Percentiles rank a stretch among this genome's conserved stretches.
Conservation (phyloP, 2,329 filamentous ascomycete genomes). For the Diatrype stigma region DNA sequence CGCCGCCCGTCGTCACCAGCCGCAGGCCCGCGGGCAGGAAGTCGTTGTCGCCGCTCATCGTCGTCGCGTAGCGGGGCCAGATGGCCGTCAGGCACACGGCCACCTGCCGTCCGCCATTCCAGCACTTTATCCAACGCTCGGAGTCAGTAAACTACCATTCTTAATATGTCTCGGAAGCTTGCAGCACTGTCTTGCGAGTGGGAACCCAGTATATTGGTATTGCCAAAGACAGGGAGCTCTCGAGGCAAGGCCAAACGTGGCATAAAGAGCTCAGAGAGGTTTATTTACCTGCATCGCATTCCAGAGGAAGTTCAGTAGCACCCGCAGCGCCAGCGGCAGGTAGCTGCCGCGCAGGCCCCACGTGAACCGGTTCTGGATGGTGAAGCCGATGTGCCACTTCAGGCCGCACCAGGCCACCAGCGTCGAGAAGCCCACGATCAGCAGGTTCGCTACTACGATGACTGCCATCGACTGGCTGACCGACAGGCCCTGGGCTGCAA, state of each 20-base stretch:
- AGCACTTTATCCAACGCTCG: too few relatives aligned
- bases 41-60: too few relatives aligned
- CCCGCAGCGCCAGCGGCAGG: constrained; percentile 42
- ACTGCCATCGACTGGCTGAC: constrained; percentile 44
- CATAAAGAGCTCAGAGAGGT: too few relatives aligned
- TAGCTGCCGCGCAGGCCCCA: constrained; percentile 47
- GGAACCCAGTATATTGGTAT: too few relatives aligned
- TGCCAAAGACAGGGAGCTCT: too few relatives aligned
- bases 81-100: constrained; percentile 39
- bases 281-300: constrained; percentile 43
- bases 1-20: constrained; percentile 34
- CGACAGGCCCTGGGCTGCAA: constrained; percentile 37
- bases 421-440: constrained; percentile 39
- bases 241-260: too few relatives aligned
- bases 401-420: constrained; percentile 44
- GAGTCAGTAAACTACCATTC: too few relatives aligned
- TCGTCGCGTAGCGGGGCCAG: constrained; percentile 39
- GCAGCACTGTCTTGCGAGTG: too few relatives aligned
- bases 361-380: constrained; percentile 44
- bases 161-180: too few relatives aligned
- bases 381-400: constrained; percentile 48
- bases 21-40: constrained; percentile 36
- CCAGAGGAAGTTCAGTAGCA: constrained; percentile 48
- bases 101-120: constrained; percentile 31
- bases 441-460: constrained; percentile 38